Evolutionary conservation across 768 basidiomycete genomes (phyloP).

Genomic region (Multifurca ochricompacta): DNA sequence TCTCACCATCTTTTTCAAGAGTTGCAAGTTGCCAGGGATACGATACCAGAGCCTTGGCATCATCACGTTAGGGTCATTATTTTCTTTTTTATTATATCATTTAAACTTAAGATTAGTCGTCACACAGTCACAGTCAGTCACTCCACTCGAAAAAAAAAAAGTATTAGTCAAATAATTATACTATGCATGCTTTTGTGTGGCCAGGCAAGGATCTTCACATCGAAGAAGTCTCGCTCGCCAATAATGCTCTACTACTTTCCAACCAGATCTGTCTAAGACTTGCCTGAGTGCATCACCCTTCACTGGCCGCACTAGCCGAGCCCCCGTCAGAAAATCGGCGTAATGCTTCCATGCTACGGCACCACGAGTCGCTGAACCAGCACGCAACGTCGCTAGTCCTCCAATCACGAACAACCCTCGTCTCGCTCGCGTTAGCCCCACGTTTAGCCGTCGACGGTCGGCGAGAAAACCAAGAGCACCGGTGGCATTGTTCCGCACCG

Average conservation of each 20-base stretch:
- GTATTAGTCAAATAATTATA: too few relatives aligned
- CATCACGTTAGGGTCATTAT: too few relatives aligned
- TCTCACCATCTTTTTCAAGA: conserved; percentile 1
- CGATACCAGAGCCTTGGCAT: conserved; percentile 7
- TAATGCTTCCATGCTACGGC: conserved; percentile 51
- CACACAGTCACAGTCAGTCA: too few relatives aligned
- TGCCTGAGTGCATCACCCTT: conserved; percentile 27
- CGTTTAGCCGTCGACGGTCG: conserved; percentile 79
- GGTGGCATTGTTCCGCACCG: conserved; percentile 70
- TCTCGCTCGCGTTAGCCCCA: conserved; percentile 84
- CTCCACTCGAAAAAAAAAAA: too few relatives aligned
- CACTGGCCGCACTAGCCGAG: conserved; percentile 45
- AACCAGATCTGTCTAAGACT: conserved; percentile 6
- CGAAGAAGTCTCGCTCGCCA: background rate
- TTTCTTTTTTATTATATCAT: too few relatives aligned
- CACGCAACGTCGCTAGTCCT: conserved; percentile 54
- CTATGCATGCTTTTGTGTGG: too few relatives aligned
- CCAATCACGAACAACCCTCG: conserved; percentile 79
- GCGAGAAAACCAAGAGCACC: conserved; percentile 86
- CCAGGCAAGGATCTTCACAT: background rate
- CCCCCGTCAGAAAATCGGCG: conserved; percentile 44
- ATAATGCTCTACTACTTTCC: background rate
- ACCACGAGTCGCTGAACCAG: conserved; percentile 31
- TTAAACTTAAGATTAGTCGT: too few relatives aligned
- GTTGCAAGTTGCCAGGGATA: conserved; percentile 13